Evolutionary conservation across 306 rosid species (phyloP).

Genomic region (Pachyrhizus erosus): DNA sequence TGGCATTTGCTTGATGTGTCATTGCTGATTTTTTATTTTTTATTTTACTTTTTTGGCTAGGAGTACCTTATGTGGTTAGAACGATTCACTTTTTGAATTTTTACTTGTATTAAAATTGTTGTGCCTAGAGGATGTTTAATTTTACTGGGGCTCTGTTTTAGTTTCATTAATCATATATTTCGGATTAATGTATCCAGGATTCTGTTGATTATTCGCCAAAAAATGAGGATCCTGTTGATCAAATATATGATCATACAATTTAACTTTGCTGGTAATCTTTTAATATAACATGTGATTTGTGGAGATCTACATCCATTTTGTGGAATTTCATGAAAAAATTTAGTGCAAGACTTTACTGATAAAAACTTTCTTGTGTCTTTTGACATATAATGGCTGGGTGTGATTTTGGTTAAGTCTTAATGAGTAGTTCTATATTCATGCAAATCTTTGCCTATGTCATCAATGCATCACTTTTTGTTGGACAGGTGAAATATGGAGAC

Average conservation of each 20-base stretch:
- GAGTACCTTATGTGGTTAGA: not conserved
- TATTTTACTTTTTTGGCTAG: not conserved
- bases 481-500: slow-evolving; percentile 74
- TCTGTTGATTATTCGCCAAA: no score
- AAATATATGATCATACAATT: not conserved
- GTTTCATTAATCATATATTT: not conserved
- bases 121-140: not conserved
- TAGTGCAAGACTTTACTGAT: slow-evolving; percentile 2
- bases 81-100: not conserved
- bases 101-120: not conserved
- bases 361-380: not conserved
- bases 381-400: not conserved
- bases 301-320: not conserved
- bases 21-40: not conserved
- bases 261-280: not conserved
- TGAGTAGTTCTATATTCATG: not conserved
- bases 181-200: not conserved
- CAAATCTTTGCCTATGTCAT: not conserved
- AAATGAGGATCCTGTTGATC: not conserved
- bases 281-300: not conserved
- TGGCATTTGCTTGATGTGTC: not conserved
- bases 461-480: slow-evolving; percentile 16
- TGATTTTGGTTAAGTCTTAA: slow-evolving; percentile 14
- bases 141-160: not conserved
- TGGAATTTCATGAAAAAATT: not conserved